A percentile compares a stretch with the other conserved stretches of the same genome.
phyloP scores from a whole-genome alignment of 306 rosid genomes.

The Fragaria iinumae region DNA sequence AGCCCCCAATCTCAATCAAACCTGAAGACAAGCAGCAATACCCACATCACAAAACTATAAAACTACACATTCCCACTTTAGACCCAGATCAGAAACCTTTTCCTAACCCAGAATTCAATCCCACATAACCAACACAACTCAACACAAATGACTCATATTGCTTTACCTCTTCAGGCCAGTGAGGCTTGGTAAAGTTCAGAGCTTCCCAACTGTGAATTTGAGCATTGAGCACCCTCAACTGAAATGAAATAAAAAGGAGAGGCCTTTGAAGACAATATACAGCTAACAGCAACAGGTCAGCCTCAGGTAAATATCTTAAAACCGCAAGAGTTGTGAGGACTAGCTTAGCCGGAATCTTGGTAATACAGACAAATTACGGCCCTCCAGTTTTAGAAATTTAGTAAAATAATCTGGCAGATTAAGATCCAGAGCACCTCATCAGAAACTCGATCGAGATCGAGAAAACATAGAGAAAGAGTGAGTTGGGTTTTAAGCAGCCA shows the following conservation, averaged over 20 bases:
- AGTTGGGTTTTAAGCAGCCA: neutral
- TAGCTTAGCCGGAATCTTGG: conserved; percentile 13
- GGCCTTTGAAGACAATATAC: neutral
- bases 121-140: conserved; percentile 8
- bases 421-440: conserved; percentile 6
- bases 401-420: conserved; percentile 4
- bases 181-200: neutral
- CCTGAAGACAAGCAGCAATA: neutral
- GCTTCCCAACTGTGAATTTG: neutral
- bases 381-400: neutral
- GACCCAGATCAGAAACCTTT: conserved; percentile 15
- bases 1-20: conserved; percentile 19
- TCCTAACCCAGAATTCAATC: neutral
- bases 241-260: conserved; percentile 7
- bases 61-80: neutral
- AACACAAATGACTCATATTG: neutral
- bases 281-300: neutral
- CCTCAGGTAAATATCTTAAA: neutral
- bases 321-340: neutral
- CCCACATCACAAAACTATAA: conserved; percentile 13
- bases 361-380: conserved; percentile 14
- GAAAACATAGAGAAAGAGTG: neutral
- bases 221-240: neutral
- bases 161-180: conserved; percentile 14
- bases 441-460: conserved; percentile 7